Percentiles rank a stretch among this genome's conserved stretches.
Evolutionary conservation across 768 basidiomycete genomes (phyloP).

Genomic region (Vishniacozyma victoriae): DNA sequence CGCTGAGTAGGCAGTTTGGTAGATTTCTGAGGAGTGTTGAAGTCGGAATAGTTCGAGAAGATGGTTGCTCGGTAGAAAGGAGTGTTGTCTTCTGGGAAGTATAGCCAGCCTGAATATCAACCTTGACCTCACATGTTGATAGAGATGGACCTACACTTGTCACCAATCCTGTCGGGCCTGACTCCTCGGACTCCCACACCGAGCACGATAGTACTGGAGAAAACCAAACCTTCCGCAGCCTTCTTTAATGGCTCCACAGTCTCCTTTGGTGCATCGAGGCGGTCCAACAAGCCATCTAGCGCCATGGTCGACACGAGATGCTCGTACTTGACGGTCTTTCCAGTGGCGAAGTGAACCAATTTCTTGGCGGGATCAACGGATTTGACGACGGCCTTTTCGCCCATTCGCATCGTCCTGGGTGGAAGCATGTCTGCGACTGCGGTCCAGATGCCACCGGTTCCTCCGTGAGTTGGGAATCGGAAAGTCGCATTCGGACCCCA

Average conservation of each 20-base stretch:
- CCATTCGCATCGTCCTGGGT: constrained; percentile 27
- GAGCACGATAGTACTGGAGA: constrained; percentile 47
- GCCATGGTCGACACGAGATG: constrained; percentile 46
- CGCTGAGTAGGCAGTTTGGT: constrained; percentile 44
- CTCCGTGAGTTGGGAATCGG: constrained; percentile 48
- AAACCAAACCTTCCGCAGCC: constrained; percentile 40
- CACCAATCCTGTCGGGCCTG: constrained; percentile 46
- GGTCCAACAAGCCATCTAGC: constrained; percentile 41
- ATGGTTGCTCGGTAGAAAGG: constrained; percentile 50
- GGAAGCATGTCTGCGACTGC: constrained; percentile 46
- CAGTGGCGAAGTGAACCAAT: constrained; percentile 40
- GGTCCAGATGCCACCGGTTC: constrained; percentile 50
- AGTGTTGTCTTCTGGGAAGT: constrained; percentile 47
- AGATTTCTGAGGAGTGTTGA: constrained; percentile 40
- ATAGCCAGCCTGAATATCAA: constrained; percentile 29
- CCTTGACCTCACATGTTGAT: not conserved
- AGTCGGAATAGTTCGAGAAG: constrained; percentile 49
- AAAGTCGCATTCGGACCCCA: constrained; percentile 50
- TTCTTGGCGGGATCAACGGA: constrained; percentile 39
- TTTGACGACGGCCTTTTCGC: constrained; percentile 29
- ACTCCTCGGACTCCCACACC: constrained; percentile 48
- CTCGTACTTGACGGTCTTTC: constrained; percentile 41
- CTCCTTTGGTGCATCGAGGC: constrained; percentile 23
- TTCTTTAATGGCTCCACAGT: constrained; percentile 7
- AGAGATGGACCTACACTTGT: constrained; percentile 46